phyloP scores from a whole-genome alignment of 345 rosid genomes.

The Angophora floribunda region DNA sequence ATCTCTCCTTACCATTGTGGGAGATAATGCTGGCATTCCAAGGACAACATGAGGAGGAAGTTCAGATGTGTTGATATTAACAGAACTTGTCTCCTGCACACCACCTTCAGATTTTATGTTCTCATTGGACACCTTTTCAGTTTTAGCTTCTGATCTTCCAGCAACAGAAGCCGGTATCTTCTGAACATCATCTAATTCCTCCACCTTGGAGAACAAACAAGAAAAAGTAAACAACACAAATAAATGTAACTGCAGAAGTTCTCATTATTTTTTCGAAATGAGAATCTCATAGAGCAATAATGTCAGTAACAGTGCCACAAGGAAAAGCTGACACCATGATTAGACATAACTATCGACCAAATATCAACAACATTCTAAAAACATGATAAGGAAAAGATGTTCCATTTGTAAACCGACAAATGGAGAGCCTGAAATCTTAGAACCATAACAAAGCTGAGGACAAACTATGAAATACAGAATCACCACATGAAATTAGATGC shows the following conservation, averaged over 20 bases:
- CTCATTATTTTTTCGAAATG: background rate
- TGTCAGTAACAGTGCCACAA: background rate
- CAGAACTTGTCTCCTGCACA: conserved; percentile 28
- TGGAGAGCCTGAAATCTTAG: background rate
- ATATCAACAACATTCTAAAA: background rate
- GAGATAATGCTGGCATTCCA: conserved; percentile 97
- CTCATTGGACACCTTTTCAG: conserved; percentile 29
- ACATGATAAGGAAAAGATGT: background rate
- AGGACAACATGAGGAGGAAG: conserved; percentile 85
- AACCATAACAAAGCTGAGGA: background rate
- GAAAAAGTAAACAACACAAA: background rate
- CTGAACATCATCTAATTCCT: conserved; percentile 70
- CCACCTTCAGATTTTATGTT: conserved; percentile 21
- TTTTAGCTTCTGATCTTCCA: conserved; percentile 37
- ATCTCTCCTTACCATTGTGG: conserved; percentile 69
- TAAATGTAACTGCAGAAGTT: background rate
- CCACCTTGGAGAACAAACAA: conserved; percentile 56
- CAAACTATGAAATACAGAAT: background rate
- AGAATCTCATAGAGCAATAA: background rate
- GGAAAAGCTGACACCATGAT: background rate
- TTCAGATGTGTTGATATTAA: conserved; percentile 26
- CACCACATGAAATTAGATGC: background rate
- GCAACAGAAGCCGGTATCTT: conserved; percentile 41
- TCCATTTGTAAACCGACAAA: background rate
- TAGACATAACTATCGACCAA: background rate